Percentiles rank a stretch among this genome's conserved stretches.
These are phyloP conservation scores for Nicotiana noctiflora DNA, from an alignment of 257 asterid genomes.

Conservation along the genomic window DNA sequence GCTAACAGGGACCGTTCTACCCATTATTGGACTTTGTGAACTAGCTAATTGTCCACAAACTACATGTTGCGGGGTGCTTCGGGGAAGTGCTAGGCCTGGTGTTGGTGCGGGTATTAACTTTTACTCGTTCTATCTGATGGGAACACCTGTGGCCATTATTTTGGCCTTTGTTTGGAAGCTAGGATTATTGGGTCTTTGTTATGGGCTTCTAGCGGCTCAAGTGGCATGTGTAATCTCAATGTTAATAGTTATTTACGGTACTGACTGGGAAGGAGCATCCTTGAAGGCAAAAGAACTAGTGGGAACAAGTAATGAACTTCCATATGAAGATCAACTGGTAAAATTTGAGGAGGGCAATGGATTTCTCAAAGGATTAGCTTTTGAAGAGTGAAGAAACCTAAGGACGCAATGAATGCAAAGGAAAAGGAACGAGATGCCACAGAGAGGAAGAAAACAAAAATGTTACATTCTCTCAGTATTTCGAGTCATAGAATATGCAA, in stretches of 20 bases:
- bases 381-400: constrained; percentile 17
- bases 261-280: constrained; percentile 79
- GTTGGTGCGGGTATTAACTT: constrained; percentile 71
- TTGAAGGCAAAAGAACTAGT: constrained; percentile 62
- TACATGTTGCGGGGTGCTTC: constrained; percentile 80
- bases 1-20: constrained; percentile 55
- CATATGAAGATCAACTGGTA: constrained; percentile 30
- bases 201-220: constrained; percentile 91
- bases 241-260: constrained; percentile 47
- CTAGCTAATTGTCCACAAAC: constrained; percentile 94
- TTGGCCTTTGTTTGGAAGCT: constrained; percentile 59
- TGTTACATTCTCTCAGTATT: not conserved
- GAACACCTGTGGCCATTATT: constrained; percentile 80
- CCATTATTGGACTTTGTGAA: constrained; percentile 89
- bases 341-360: constrained; percentile 44
- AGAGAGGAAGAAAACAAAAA: not conserved
- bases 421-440: constrained; percentile 6
- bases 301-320: constrained; percentile 39
- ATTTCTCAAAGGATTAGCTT: constrained; percentile 16
- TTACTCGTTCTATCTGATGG: constrained; percentile 73
- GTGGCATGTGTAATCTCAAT: constrained; percentile 65
- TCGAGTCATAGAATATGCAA: not conserved
- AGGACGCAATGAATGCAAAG: constrained; percentile 9
- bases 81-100: constrained; percentile 86
- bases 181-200: constrained; percentile 80